Evolutionary conservation across 148 eudicot species (phyloP).

Genomic region (Spergularia marina): DNA sequence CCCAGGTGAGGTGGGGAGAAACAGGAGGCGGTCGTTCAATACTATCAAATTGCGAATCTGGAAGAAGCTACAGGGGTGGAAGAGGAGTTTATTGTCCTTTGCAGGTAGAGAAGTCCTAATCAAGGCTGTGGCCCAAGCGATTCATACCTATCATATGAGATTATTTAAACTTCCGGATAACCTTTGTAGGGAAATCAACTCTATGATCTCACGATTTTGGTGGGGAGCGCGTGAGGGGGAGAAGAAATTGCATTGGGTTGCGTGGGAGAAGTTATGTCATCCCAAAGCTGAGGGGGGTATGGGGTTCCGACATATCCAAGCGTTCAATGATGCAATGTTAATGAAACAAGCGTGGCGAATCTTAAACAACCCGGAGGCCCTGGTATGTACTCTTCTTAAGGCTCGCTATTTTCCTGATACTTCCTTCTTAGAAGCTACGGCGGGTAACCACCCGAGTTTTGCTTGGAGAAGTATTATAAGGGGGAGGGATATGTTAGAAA

Average conservation of each 20-base stretch:
- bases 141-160: background rate
- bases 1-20: background rate
- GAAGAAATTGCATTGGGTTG: background rate
- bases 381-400: background rate
- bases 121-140: background rate
- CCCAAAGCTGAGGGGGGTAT: background rate
- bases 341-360: no score
- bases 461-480: no score
- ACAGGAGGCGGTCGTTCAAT: background rate
- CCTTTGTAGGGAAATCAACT: background rate
- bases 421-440: no score
- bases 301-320: background rate
- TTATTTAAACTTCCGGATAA: background rate
- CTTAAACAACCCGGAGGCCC: background rate
- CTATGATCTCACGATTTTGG: background rate
- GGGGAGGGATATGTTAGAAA: no score
- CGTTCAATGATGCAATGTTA: background rate
- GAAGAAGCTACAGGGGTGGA: background rate
- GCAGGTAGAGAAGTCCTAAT: background rate
- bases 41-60: background rate
- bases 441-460: no score
- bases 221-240: background rate
- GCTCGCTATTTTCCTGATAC: no score
- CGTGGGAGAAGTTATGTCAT: background rate
- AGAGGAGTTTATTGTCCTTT: background rate